Base-by-base conservation (phyloP, 257 asterid genomes). In the Scutellaria galericulata region DNA sequence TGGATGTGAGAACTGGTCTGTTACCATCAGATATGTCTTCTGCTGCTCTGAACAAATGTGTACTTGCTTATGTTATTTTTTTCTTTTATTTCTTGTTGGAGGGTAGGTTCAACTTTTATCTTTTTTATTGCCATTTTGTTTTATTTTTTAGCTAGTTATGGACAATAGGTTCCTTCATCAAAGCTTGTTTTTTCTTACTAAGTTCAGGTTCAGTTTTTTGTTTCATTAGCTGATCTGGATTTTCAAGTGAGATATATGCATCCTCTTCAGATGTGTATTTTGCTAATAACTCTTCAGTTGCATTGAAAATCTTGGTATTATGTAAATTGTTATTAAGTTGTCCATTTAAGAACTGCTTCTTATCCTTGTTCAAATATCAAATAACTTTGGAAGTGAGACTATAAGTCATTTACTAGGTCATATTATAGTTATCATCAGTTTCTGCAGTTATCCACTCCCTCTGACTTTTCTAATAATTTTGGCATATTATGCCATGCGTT, bases 391-490 rank as follows among this genome's bases (percentile, higher is more conserved):
- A 31, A 78, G 45, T 61, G 59, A 6, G 62, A 61, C 15, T 27
- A 41, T 24, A 45, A 46, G 77, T 51, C 35, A 20, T 70, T 55
- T 47, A 67, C 69, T 39, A 53, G 35, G 15, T 45, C 70, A 40
- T 61, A 14, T 27, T 14, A 3, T 48, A 44, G 45, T 53, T 31
- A 31, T 31, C 37, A 31, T 31, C 5, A 31, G 47, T 60, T 18
- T 20, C 55, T 65, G 37, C 27, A 12, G 42, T 74, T 63, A 1
- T 52, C 27, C 20, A 59, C 41, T 15, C 37, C 51, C 20, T 13
- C 14, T 45, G 27, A 67, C 47, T 51, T 71, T 42, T 73, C 64
- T 39, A 45, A 45, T 52, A 13, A 50, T 67, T 68, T 56, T 40
- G 53, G 53, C 51, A 50, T 35, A 70, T 50, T 39, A 35, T 53